Evolutionary conservation across 768 basidiomycete genomes (phyloP).

Genomic region (Tricholoma flavovirens): DNA sequence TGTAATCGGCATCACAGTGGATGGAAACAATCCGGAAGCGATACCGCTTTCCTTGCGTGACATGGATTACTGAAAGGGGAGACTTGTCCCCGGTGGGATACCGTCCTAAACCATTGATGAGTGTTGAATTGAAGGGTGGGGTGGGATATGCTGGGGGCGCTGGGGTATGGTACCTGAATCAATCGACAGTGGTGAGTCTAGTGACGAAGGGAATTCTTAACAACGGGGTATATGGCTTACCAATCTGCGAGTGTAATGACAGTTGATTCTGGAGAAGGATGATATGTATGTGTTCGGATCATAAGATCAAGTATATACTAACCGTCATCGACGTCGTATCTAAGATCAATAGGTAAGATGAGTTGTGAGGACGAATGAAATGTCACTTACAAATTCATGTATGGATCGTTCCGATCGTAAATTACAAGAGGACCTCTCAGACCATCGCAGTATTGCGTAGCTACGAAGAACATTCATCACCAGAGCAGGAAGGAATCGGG

Average conservation of each 20-base stretch:
- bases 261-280: constrained; percentile 35
- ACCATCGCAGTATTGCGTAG: constrained; percentile 46
- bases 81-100: neutral
- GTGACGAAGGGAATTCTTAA: too few species aligned
- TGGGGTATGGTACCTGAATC: constrained; percentile 4
- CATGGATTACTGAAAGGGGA: constrained; percentile 28
- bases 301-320: too few species aligned
- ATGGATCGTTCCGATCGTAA: constrained; percentile 34
- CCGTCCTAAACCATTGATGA: neutral
- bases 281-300: too few species aligned
- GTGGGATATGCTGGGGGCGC: neutral
- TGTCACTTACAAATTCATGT: constrained; percentile 22
- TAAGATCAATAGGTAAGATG: neutral
- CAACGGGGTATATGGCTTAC: constrained; percentile 14
- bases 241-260: constrained; percentile 36
- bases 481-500: neutral
- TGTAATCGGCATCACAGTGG: constrained; percentile 29
- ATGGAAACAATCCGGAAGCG: constrained; percentile 31
- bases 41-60: constrained; percentile 28
- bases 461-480: constrained; percentile 23
- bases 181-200: neutral
- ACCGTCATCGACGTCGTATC: constrained; percentile 12
- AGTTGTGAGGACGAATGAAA: neutral
- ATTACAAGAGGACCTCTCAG: constrained; percentile 32
- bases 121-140: neutral